Evolutionary conservation across 306 rosid species (phyloP), one percentile per base, ranked within the genome.

Genomic region (Ochetophila trinervis): DNA sequence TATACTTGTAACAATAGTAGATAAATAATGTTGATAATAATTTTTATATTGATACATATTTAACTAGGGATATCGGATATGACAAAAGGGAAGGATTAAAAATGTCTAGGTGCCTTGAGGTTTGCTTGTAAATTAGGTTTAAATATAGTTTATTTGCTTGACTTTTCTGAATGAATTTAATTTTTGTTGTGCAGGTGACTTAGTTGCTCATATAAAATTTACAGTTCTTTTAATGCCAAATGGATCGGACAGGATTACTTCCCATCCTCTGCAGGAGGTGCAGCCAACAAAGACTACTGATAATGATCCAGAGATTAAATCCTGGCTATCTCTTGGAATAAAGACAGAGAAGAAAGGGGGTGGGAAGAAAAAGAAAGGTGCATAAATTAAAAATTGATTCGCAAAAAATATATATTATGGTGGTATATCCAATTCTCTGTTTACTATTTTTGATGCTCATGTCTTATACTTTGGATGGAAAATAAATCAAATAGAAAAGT

Each of bases 281-380:
- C 86, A 83, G 83, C 88, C 96, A 15, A 84, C 94, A 0, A 93
- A 90, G 85, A 79, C 89, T 14, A 18, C 84, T 27, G 94, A 89
- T 22, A 96, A 90, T 22, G 97, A 90, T 78, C 97, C 99, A 15
- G 99, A 90, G 67, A 90, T 93, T 44, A 93, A 93, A 79, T 82
- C 94, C 37, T 93, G 99, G 99, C 66, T 87, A 71, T 85, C 97
- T n/a, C 61, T 93, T 76, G 96, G 84, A 30, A 86, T 86, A 37
- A 93, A 89, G 86, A 78, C 96, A 10, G 89, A 93, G 88, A 92
- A 89, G 82, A 93, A 89, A 63, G 98, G 98, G 9, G 98, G 98
- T 30, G 98, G 98, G 48, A 93, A 93, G 83, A 93, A 89, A 84
- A 93, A 93, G 73, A 93, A 89, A 76, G 97, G 98, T 87, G 53